A percentile compares a stretch with the other conserved stretches of the same genome.
These are phyloP conservation scores for Pythium coloratum DNA, from an alignment of 352 stramenopile species.

Conservation along the genomic window DNA sequence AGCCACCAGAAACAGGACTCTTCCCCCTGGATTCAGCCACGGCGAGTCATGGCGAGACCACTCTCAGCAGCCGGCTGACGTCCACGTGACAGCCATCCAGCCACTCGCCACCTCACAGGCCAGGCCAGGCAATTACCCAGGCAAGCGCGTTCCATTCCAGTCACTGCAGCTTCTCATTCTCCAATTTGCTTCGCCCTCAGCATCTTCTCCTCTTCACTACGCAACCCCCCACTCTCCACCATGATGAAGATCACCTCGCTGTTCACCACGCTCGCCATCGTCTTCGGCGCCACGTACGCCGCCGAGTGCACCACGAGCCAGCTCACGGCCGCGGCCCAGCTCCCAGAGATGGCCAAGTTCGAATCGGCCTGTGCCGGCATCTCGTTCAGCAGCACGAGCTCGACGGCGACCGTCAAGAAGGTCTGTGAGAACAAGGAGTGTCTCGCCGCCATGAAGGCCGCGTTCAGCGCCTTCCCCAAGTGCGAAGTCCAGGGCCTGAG, in stretches of 20 bases:
- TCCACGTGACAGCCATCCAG: too few species aligned
- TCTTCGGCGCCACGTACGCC: not conserved
- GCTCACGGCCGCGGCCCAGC: not conserved
- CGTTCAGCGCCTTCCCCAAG: not conserved
- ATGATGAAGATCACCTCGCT: not conserved
- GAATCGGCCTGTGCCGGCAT: not conserved
- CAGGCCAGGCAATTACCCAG: too few species aligned
- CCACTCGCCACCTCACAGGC: too few species aligned
- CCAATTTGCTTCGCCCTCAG: not conserved
- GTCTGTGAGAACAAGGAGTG: not conserved
- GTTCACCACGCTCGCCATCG: not conserved
- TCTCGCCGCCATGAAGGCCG: not conserved
- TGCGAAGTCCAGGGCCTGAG: not conserved
- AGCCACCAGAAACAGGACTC: too few species aligned
- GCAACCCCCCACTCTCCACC: not conserved
- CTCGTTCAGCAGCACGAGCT: not conserved
- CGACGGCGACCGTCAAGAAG: not conserved
- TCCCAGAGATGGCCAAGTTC: not conserved
- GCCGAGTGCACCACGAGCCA: not conserved
- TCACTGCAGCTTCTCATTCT: not conserved
- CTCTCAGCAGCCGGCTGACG: too few species aligned
- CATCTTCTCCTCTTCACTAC: not conserved
- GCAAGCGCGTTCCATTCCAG: too few species aligned
- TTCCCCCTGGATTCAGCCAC: too few species aligned
- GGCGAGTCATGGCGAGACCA: too few species aligned